Evolutionary conservation across 1,139 yeast genomes (phyloP).

Genomic region (Eremothecium gossypii): DNA sequence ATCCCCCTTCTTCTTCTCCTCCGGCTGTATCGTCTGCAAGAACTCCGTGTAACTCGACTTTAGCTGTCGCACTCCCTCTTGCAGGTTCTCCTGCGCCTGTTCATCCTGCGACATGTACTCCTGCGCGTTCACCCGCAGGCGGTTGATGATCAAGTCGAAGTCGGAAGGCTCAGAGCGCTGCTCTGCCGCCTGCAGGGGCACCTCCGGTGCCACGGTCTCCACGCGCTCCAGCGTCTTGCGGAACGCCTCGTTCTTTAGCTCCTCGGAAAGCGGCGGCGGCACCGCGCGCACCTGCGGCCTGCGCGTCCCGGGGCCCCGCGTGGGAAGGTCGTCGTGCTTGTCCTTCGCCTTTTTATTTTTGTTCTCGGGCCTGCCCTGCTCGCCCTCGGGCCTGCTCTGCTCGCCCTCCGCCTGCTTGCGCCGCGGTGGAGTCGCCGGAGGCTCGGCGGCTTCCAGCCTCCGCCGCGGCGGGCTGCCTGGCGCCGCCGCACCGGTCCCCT

Average conservation of each 20-base stretch:
- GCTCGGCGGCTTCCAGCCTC: no score
- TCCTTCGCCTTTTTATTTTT: no score
- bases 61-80: slow-evolving; percentile 51
- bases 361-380: no score
- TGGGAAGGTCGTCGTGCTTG: no score
- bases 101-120: slow-evolving; percentile 30
- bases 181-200: slow-evolving; percentile 12
- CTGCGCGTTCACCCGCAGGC: slow-evolving; percentile 33
- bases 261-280: slow-evolving; percentile 29
- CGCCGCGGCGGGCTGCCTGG: no score
- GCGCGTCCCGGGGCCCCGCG: no score
- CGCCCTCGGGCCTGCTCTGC: no score
- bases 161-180: slow-evolving; percentile 25
- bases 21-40: slow-evolving; percentile 9
- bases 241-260: slow-evolving; percentile 23
- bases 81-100: slow-evolving; percentile 39
- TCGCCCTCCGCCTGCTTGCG: no score
- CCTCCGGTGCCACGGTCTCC: slow-evolving; percentile 5
- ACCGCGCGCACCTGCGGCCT: slow-evolving; percentile 16
- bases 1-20: slow-evolving; percentile 8
- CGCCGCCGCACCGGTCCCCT: no score
- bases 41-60: slow-evolving; percentile 47
- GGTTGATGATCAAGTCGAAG: slow-evolving; percentile 35
- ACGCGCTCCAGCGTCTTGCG: slow-evolving; percentile 13
- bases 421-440: no score